These are phyloP conservation scores for Smittium culicis DNA, from an alignment of 371 early-diverging fungal species.

Conservation along the genomic window DNA sequence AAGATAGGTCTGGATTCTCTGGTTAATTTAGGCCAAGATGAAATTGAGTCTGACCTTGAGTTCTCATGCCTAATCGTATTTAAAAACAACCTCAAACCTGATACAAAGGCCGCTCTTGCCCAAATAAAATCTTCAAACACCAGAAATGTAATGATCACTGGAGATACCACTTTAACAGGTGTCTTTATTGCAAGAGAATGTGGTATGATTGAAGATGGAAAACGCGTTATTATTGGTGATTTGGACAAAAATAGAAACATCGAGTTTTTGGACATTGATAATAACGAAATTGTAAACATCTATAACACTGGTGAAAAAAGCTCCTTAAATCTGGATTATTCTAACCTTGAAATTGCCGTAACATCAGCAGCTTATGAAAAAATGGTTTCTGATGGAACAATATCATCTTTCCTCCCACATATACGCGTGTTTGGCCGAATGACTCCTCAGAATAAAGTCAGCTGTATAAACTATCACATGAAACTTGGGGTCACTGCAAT, in stretches of 20 bases:
- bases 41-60: constrained; percentile 42
- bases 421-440: constrained; percentile 60
- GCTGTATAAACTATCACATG: constrained; percentile 47
- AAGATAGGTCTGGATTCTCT: constrained; percentile 23
- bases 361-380: constrained; percentile 47
- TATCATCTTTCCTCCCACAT: constrained; percentile 32
- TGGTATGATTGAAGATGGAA: constrained; percentile 48
- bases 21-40: constrained; percentile 34
- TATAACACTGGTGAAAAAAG: constrained; percentile 11
- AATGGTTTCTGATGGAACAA: constrained; percentile 21
- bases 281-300: constrained; percentile 19
- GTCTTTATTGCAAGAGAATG: constrained; percentile 66
- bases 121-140: constrained; percentile 57
- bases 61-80: constrained; percentile 62
- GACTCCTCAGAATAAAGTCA: constrained; percentile 54
- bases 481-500: constrained; percentile 47
- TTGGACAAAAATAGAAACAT: constrained; percentile 17
- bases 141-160: constrained; percentile 78
- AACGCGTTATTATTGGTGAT: constrained; percentile 39
- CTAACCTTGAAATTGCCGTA: constrained; percentile 41
- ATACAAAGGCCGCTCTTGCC: constrained; percentile 47
- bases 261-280: neutral
- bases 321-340: constrained; percentile 11
- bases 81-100: constrained; percentile 63
- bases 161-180: constrained; percentile 80